Evolutionary conservation across 73 alveolate genomes (phyloP), one percentile per base, ranked within the genome.

Genomic region (Paramecium sexaurelia): DNA sequence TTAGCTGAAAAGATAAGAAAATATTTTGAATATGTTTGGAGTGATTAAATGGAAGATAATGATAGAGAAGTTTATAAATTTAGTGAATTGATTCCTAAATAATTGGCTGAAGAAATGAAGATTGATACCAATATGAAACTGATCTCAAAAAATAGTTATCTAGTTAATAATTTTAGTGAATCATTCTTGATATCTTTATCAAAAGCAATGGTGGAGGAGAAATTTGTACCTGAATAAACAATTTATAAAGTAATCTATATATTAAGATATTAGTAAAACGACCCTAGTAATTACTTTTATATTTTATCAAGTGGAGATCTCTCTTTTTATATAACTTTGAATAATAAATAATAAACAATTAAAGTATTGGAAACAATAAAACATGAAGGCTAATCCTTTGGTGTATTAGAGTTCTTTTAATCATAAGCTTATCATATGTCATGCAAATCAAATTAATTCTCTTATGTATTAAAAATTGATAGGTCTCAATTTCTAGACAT

Each of bases 21-120:
- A 11, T 73, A 73, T n/a, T 73, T 73, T 73, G 87, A 73, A 73
- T 73, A 73, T 20, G 43, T 73, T 11, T 73, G 87, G 87, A 73
- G 66, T 73, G 87, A 73, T 73, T 9, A 73, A 9, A 73, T 33
- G 55, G 87, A 73, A 73, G 87, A 73, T 33, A 73, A 73, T 73
- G 87, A 73, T 33, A 73, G 66, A 19, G 87, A 73, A 39, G 87
- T 39, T 35, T 36, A 73, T 6, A 73, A 73, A 73, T 73, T 36
- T 73, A 36, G 57, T 33, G 87, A 73, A 36, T 13, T 73, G 57
- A 36, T 73, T 36, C 87, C 87, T 11, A 36, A 36, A 39, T 73
- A 73, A 73, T 73, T 73, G 37, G 27, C 29, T 3, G 87, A 73
- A 73, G 87, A 73, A 73, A 73, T 73, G 87, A 73, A 73, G 35